These are phyloP conservation scores for Leishmania turanica DNA, from an alignment of 208 protist species.

Conservation along the genomic window DNA sequence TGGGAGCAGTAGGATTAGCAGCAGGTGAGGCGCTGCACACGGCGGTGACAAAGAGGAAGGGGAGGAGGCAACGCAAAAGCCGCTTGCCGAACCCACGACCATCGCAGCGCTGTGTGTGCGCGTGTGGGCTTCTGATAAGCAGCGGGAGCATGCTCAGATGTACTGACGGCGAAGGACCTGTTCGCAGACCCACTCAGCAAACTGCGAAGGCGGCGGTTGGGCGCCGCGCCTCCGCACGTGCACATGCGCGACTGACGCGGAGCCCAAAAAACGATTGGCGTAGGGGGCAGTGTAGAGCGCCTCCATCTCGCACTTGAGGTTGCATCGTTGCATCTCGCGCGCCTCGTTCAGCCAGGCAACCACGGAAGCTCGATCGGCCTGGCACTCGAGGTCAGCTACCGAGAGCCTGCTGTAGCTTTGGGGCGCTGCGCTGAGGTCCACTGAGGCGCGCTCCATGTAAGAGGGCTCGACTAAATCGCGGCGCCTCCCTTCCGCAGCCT, in stretches of 20 bases:
- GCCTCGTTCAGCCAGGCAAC: slow-evolving; percentile 25
- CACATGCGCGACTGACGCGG: neutral
- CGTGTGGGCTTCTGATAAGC: neutral
- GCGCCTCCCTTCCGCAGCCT: neutral
- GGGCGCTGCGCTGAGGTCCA: neutral
- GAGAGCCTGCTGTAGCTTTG: neutral
- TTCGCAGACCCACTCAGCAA: slow-evolving; percentile 38
- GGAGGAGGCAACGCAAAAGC: neutral
- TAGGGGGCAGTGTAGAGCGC: slow-evolving; percentile 31
- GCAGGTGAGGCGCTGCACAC: neutral
- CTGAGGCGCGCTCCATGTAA: neutral
- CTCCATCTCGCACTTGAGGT: slow-evolving; percentile 38
- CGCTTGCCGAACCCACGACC: neutral
- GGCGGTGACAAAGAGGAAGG: neutral
- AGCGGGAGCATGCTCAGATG: slow-evolving; percentile 11
- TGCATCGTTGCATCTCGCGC: slow-evolving; percentile 16
- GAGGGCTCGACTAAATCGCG: neutral
- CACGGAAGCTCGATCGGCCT: neutral
- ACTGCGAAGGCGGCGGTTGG: neutral
- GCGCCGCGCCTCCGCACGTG: neutral
- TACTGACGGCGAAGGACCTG: slow-evolving; percentile 44
- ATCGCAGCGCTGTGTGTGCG: neutral
- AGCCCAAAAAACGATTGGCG: neutral
- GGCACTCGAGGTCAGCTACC: neutral
- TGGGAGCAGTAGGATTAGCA: neutral